Evolutionary conservation across 2,329 filamentous ascomycete species (phyloP).

Genomic region (Pyrenochaeta sp.): DNA sequence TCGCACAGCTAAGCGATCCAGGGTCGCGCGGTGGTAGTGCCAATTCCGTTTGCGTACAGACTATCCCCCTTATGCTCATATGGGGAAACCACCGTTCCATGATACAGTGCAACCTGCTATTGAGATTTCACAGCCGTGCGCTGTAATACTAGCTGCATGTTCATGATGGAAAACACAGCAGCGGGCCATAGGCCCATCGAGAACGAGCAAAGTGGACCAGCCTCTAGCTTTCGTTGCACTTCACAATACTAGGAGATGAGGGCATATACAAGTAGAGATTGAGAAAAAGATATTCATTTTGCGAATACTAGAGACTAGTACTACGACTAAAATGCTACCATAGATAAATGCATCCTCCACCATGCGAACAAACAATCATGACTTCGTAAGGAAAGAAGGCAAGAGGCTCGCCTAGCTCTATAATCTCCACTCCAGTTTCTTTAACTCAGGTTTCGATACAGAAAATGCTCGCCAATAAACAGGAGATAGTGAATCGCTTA

Average conservation of each 20-base stretch:
- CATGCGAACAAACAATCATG: slow-evolving; percentile 7
- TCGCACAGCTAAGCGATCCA: slow-evolving; percentile 1
- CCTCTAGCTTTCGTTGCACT: background rate
- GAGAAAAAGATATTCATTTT: background rate
- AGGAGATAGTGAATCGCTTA: slow-evolving; percentile 10
- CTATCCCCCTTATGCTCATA: background rate
- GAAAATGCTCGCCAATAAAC: background rate
- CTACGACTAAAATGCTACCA: background rate
- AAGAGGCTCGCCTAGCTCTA: slow-evolving; percentile 6
- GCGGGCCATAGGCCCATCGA: background rate
- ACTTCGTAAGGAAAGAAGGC: slow-evolving; percentile 9
- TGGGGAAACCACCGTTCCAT: background rate
- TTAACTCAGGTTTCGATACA: background rate
- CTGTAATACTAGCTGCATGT: background rate
- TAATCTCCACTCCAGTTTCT: background rate
- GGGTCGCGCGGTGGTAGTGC: background rate
- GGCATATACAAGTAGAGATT: background rate
- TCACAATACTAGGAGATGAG: background rate
- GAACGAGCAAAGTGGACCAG: background rate
- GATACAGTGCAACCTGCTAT: background rate
- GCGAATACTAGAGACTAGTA: background rate
- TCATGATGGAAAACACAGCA: background rate
- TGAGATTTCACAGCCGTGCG: too few species aligned
- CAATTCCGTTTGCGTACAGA: background rate
- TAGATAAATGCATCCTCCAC: background rate